Evolutionary conservation across 768 basidiomycete species (phyloP).

Genomic region (Macrolepiota dolichaula): DNA sequence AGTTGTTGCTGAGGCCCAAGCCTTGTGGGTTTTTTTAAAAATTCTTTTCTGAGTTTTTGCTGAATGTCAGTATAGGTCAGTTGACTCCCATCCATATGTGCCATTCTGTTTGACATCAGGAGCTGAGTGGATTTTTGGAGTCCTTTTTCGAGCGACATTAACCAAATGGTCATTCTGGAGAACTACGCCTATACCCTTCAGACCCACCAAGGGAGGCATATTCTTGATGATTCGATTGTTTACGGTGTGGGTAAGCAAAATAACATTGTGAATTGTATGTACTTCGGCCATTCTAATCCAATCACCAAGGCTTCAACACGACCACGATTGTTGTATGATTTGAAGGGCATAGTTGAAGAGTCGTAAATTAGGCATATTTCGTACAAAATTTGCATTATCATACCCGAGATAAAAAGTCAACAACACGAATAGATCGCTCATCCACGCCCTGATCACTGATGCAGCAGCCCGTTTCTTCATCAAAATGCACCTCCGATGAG

Average conservation of each 20-base stretch:
- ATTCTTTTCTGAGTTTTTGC: too few species aligned
- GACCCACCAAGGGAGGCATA: not conserved
- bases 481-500: not conserved
- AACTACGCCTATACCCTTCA: not conserved
- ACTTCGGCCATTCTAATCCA: too few species aligned
- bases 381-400: not conserved
- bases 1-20: not conserved
- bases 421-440: not conserved
- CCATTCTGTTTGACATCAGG: not conserved
- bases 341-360: too few species aligned
- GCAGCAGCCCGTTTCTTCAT: not conserved
- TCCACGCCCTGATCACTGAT: not conserved
- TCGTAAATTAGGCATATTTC: not conserved
- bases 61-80: too few species aligned
- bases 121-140: not conserved
- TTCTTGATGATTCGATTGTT: not conserved
- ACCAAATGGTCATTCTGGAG: not conserved
- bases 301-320: too few species aligned
- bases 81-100: not conserved
- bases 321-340: too few species aligned
- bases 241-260: not conserved
- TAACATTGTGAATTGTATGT: not conserved
- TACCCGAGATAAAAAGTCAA: not conserved
- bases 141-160: not conserved
- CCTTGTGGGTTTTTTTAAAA: not conserved